Evolutionary conservation across 768 basidiomycete genomes (phyloP).

Genomic region (Mycena capillaripes): DNA sequence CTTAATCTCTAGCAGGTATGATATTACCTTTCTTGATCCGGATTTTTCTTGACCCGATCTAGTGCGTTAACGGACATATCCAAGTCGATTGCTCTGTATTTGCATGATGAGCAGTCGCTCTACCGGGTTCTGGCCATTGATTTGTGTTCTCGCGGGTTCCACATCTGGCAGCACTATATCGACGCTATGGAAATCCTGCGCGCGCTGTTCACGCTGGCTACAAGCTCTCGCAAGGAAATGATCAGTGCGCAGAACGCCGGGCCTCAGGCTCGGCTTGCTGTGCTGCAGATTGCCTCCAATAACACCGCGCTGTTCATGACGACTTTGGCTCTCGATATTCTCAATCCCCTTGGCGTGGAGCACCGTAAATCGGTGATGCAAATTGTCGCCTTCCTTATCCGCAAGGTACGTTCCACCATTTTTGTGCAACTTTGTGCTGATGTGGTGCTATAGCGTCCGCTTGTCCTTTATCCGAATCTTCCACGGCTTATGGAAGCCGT

Average conservation of each 20-base stretch:
- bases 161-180: conserved; percentile 94
- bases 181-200: conserved; percentile 92
- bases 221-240: conserved; percentile 77
- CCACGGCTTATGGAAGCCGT: conserved; percentile 94
- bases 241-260: conserved; percentile 78
- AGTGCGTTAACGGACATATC: conserved; percentile 89
- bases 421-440: not conserved
- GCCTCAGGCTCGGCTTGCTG: conserved; percentile 85
- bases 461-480: conserved; percentile 86
- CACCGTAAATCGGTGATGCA: conserved; percentile 93
- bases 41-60: conserved; percentile 17
- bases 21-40: not conserved
- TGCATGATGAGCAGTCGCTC: conserved; percentile 78
- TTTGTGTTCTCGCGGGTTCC: conserved; percentile 91
- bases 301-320: conserved; percentile 96
- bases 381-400: conserved; percentile 92
- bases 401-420: conserved; percentile 69
- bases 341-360: conserved; percentile 79
- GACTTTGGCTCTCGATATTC: conserved; percentile 90
- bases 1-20: conserved; percentile 79
- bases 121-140: conserved; percentile 87
- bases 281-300: conserved; percentile 85
- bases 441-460: conserved; percentile 70
- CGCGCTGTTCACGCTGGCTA: conserved; percentile 85
- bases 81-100: conserved; percentile 82